phyloP scores from a whole-genome alignment of 2,329 filamentous ascomycete species.

The Colletotrichum sp. region DNA sequence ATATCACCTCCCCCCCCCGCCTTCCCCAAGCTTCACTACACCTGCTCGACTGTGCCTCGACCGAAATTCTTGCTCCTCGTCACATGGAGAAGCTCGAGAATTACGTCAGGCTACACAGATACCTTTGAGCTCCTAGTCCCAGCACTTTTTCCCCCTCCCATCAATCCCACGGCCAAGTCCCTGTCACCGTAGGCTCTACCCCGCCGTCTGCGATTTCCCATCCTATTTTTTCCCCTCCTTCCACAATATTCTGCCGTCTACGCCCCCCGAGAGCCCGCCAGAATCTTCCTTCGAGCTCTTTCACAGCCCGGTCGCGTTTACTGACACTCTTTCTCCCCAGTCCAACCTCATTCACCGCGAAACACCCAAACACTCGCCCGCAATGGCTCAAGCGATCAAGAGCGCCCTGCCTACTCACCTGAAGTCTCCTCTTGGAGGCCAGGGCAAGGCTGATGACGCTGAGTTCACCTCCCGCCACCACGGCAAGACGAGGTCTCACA shows the following conservation, averaged over 20 bases:
- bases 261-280: not conserved
- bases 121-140: conserved; percentile 1
- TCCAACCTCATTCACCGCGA: conserved; percentile 5
- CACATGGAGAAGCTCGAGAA: conserved; percentile 19
- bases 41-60: not conserved
- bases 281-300: not conserved
- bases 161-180: conserved; percentile 6
- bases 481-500: conserved; percentile 85
- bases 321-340: conserved; percentile 1
- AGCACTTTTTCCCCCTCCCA: conserved; percentile 1
- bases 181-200: conserved; percentile 12
- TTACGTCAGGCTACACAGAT: conserved; percentile 23
- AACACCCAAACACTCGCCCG: conserved; percentile 27
- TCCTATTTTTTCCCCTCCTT: not conserved
- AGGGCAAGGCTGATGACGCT: conserved; percentile 46
- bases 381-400: conserved; percentile 75
- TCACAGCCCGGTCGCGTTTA: not conserved
- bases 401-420: conserved; percentile 85
- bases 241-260: not conserved
- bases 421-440: conserved; percentile 56
- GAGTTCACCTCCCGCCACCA: conserved; percentile 72
- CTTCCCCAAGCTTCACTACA: not conserved
- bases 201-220: conserved; percentile 10
- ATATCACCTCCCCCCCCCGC: not conserved
- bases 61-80: not conserved